Evolutionary conservation across 2,329 filamentous ascomycete species (phyloP), one percentile per base, ranked within the genome.

Genomic region (Monilinia vaccinii-corymbosi): DNA sequence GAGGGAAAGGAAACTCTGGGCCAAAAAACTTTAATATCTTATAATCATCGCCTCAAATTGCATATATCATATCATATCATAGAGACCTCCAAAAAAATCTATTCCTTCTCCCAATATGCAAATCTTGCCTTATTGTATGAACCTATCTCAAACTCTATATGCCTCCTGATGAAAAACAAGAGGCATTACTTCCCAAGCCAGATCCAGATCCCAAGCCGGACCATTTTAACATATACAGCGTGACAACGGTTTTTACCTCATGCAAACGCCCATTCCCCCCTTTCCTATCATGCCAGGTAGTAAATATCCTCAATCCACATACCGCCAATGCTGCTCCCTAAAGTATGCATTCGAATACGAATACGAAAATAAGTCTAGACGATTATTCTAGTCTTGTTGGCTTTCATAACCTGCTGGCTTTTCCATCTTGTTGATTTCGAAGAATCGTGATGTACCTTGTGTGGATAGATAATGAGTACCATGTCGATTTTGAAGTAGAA

Each of bases 391-490:
- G 67, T 80, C 77, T 67, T 80, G 75, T 75, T 92, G 81, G 67
- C 84, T 82, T 72, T 96, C 86, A 76, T 88, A 96, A 64, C 93
- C 94, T 67, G 86, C 83, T 16, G 94, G 94, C 78, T 94, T 96
- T 63, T 86, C 76, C 73, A 93, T 76, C 60, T 85, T 82, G 74
- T 92, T 95, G 69, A 91, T 74, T 49, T 97, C 89, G 72, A 88
- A 97, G 78, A 82, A 99, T 68, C 87, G 84, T 38, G 88, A 83
- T 56, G 93, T 97, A 78, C 89, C 89, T 93, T 13, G 34, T 13
- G 34, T 28, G 9, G 63, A 28, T 62, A 1, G 9, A 66, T 60
- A 55, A 53, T 70, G 63, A 68, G 66, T 56, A 56, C 42, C 62
- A 57, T 60, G 18, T 10, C 28, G n/a, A 52, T 14, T 28, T 46